phyloP scores from a whole-genome alignment of 2,329 filamentous ascomycete genomes.

The Fusarium sp. region DNA sequence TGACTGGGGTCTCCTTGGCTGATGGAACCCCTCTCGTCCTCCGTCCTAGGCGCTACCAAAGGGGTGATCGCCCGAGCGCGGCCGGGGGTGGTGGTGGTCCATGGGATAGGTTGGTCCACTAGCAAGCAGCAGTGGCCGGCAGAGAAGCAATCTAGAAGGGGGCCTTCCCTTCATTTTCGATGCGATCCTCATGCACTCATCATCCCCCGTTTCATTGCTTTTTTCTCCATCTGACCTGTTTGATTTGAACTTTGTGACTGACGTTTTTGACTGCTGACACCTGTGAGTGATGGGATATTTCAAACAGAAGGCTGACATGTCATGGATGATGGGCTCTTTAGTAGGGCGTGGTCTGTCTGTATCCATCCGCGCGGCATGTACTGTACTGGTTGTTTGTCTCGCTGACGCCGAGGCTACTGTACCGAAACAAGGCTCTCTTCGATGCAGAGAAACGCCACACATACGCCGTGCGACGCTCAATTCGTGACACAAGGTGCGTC shows the following conservation, averaged over 20 bases:
- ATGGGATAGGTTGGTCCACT: slow-evolving; percentile 3
- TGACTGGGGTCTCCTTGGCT: slow-evolving; percentile 34
- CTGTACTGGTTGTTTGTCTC: background rate
- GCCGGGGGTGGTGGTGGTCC: slow-evolving; percentile 16
- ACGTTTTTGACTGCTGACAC: background rate
- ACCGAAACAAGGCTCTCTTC: background rate
- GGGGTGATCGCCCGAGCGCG: slow-evolving; percentile 35
- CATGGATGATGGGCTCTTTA: background rate
- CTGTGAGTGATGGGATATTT: background rate
- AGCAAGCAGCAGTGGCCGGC: slow-evolving; percentile 29
- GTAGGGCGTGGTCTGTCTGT: background rate
- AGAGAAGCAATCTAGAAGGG: slow-evolving; percentile 45
- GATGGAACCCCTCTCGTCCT: slow-evolving; percentile 21
- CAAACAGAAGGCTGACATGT: background rate
- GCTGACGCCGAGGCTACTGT: background rate
- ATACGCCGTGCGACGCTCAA: slow-evolving; percentile 9
- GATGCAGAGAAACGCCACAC: slow-evolving; percentile 15
- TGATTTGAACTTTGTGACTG: slow-evolving; percentile 14
- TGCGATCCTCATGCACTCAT: slow-evolving; percentile 16
- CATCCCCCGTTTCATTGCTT: slow-evolving; percentile 31
- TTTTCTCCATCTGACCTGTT: slow-evolving; percentile 19
- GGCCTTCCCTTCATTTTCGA: slow-evolving; percentile 18
- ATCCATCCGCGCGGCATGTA: background rate
- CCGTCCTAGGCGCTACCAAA: slow-evolving; percentile 31
- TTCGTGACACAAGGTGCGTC: slow-evolving; percentile 12